A percentile compares a stretch with the other conserved stretches of the same genome.
These are phyloP conservation scores for Endocalyx cinctus DNA, from an alignment of 2,329 filamentous ascomycete species.

Conservation along the genomic window DNA sequence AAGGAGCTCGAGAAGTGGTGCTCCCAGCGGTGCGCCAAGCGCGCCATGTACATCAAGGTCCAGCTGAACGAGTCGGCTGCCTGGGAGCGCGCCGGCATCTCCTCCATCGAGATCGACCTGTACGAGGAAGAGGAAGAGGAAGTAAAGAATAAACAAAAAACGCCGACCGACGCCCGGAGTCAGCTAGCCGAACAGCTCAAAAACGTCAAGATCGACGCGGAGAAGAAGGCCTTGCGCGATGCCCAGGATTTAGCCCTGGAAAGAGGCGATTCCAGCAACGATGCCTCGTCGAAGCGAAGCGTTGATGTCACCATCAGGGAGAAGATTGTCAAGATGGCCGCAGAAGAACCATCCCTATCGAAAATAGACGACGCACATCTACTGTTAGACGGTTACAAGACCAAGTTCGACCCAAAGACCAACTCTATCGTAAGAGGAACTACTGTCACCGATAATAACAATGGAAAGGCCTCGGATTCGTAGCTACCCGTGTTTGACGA, in stretches of 20 bases:
- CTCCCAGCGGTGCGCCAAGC: conserved; percentile 68
- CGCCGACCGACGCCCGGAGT: conserved; percentile 5
- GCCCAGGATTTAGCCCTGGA: conserved; percentile 25
- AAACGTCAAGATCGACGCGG: conserved; percentile 14
- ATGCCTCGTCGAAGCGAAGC: conserved; percentile 30
- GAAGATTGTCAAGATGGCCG: conserved; percentile 39
- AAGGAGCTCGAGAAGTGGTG: conserved; percentile 84
- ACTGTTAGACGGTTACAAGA: conserved; percentile 47
- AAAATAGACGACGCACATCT: conserved; percentile 36
- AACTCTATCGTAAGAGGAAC: conserved; percentile 14
- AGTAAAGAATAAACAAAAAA: too few species aligned
- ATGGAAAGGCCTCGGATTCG: too few species aligned
- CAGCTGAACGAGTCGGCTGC: conserved; percentile 82
- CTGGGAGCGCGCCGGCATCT: conserved; percentile 68
- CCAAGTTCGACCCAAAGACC: conserved; percentile 29
- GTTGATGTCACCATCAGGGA: conserved; percentile 49
- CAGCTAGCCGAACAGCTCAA: conserved; percentile 11
- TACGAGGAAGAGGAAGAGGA: conserved; percentile 59
- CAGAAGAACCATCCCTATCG: conserved; percentile 33
- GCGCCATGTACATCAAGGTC: conserved; percentile 80
- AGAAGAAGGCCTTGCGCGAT: conserved; percentile 20
- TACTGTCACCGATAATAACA: conserved; percentile 6
- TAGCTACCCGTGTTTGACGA: too few species aligned
- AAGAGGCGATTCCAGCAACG: conserved; percentile 20
- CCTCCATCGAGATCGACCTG: conserved; percentile 54